A percentile compares a stretch with the other conserved stretches of the same genome.
phyloP scores from a whole-genome alignment of 2,329 filamentous ascomycete species.

The Talaromyces islandicus region DNA sequence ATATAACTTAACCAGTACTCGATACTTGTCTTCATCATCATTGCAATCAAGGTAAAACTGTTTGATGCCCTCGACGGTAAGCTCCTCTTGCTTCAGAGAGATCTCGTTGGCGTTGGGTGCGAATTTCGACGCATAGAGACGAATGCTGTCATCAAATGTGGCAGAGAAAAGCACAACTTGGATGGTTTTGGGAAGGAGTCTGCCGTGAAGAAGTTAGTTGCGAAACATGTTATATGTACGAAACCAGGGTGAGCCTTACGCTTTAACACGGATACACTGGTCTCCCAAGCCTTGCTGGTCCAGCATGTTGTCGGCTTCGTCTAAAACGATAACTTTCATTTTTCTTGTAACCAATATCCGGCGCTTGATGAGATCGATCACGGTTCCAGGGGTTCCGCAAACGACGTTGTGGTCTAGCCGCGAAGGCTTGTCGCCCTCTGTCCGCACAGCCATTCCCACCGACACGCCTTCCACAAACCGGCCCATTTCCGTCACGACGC shows the following conservation, averaged over 20 bases:
- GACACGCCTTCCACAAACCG: conserved; percentile 70
- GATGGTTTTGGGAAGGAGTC: conserved; percentile 65
- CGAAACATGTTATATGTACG: background rate
- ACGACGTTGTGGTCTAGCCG: conserved; percentile 71
- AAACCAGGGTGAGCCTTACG: conserved; percentile 40
- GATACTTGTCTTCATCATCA: conserved; percentile 75
- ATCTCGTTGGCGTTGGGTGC: conserved; percentile 82
- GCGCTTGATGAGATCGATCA: conserved; percentile 77
- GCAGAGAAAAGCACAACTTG: conserved; percentile 95
- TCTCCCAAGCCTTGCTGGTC: conserved; percentile 93
- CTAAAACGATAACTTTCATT: conserved; percentile 79
- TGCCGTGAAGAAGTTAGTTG: conserved; percentile 30
- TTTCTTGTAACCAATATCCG: conserved; percentile 65
- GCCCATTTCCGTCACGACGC: conserved; percentile 77
- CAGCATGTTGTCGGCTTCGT: conserved; percentile 98
- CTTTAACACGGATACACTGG: conserved; percentile 85
- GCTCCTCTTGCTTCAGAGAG: conserved; percentile 79
- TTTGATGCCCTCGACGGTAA: conserved; percentile 94
- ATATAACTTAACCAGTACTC: conserved; percentile 84
- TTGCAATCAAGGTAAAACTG: conserved; percentile 97
- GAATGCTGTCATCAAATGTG: conserved; percentile 81
- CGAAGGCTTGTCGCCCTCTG: conserved; percentile 61
- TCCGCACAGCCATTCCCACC: conserved; percentile 77
- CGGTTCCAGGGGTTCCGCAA: conserved; percentile 89
- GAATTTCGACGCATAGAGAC: conserved; percentile 76